Evolutionary conservation across 305 asterid species (phyloP).

Genomic region (Fraxinus velutina): DNA sequence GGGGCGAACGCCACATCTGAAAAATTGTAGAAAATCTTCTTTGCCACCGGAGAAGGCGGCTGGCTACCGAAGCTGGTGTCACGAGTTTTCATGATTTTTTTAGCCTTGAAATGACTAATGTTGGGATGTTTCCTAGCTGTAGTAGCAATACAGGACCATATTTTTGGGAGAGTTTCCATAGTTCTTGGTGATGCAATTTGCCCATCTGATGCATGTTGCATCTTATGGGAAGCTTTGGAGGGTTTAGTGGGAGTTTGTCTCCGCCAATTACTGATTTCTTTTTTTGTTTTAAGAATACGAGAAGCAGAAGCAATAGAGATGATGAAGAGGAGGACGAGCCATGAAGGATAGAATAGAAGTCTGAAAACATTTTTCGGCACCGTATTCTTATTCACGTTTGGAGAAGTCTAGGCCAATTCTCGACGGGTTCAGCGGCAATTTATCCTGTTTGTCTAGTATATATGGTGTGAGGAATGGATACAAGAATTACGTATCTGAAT

Average conservation of each 20-base stretch:
- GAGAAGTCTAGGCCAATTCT: not conserved
- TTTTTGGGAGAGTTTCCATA: not conserved
- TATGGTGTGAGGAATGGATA: not conserved
- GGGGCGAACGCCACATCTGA: constrained; percentile 4
- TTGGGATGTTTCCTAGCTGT: constrained; percentile 14
- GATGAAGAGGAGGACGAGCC: not conserved
- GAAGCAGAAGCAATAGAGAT: not conserved
- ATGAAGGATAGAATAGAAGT: not conserved
- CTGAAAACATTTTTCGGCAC: not conserved
- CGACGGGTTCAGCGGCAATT: not conserved
- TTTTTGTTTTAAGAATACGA: constrained; percentile 2
- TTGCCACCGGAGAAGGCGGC: not conserved
- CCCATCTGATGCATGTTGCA: constrained; percentile 22
- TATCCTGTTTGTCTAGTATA: not conserved
- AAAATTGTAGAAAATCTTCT: not conserved
- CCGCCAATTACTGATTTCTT: not conserved
- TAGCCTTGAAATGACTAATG: constrained; percentile 23
- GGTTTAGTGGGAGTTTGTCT: constrained; percentile 13
- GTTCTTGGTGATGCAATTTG: constrained; percentile 19
- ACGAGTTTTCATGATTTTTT: constrained; percentile 25
- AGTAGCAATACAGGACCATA: constrained; percentile 19
- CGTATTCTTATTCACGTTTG: not conserved
- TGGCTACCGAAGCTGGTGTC: constrained; percentile 22
- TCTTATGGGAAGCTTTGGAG: constrained; percentile 27
- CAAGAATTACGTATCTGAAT: not conserved